These are phyloP conservation scores for Eucalyptus guilfoylei DNA, from an alignment of 345 rosid genomes.

Conservation along the genomic window DNA sequence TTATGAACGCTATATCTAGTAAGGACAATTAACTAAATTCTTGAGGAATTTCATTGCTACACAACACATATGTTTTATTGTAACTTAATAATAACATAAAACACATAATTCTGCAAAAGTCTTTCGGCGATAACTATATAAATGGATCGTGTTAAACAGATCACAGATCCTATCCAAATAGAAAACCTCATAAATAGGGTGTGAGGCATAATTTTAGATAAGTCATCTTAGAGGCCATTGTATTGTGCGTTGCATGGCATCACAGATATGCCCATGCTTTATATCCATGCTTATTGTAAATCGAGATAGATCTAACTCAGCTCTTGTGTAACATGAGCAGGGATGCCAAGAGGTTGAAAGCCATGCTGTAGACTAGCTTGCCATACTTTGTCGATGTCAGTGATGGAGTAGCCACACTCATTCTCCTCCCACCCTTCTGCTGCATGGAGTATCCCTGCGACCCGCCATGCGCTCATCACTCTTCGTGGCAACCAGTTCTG, in stretches of 20 bases:
- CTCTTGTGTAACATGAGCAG: background rate
- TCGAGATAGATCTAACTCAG: background rate
- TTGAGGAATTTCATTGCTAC: background rate
- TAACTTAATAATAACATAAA: background rate
- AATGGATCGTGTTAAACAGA: background rate
- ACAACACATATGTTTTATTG: background rate
- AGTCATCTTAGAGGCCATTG: background rate
- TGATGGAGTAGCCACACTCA: conserved; percentile 35
- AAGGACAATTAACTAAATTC: background rate
- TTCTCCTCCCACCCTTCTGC: conserved; percentile 52
- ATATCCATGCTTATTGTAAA: background rate
- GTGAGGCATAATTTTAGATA: background rate
- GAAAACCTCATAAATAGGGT: background rate
- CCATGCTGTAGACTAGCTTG: conserved; percentile 47
- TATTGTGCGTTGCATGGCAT: background rate
- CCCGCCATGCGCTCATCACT: conserved; percentile 70
- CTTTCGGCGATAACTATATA: background rate
- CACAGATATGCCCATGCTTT: background rate
- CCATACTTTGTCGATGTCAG: conserved; percentile 29
- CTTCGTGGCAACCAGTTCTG: conserved; percentile 75
- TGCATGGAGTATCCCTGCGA: conserved; percentile 52
- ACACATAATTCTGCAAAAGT: background rate
- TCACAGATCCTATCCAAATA: background rate
- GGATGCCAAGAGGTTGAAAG: conserved; percentile 25
- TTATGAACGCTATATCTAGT: background rate